Evolutionary conservation across 192 early-diverging fungal species (phyloP).

Genomic region (Backusella tuberculispora): DNA sequence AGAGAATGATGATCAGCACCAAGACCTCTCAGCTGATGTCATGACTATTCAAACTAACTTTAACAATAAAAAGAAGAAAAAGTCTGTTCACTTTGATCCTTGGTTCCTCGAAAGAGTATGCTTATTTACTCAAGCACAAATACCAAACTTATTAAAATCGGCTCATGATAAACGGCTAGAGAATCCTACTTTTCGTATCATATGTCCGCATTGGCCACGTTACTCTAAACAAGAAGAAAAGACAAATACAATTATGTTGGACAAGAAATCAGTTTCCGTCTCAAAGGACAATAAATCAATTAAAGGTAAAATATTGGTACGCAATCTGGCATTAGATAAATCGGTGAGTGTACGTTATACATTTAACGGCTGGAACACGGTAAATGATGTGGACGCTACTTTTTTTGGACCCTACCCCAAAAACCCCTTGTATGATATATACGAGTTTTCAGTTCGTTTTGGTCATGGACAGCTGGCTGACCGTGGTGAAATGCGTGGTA

Average conservation of each 20-base stretch:
- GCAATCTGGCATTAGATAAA: conserved; percentile 88
- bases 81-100: conserved; percentile 69
- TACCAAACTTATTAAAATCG: conserved; percentile 41
- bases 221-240: neutral
- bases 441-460: conserved; percentile 52
- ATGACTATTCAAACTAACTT: neutral
- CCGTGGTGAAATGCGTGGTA: conserved; percentile 38
- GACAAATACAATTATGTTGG: conserved; percentile 12
- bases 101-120: conserved; percentile 65
- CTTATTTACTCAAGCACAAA: conserved; percentile 70
- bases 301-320: conserved; percentile 71
- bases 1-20: neutral
- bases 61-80: conserved; percentile 16
- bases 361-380: conserved; percentile 79
- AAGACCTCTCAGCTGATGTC: neutral
- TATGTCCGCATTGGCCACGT: conserved; percentile 20
- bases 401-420: conserved; percentile 57
- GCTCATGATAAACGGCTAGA: conserved; percentile 11
- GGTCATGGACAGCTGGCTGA: conserved; percentile 16
- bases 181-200: conserved; percentile 17
- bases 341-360: conserved; percentile 80
- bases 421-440: conserved; percentile 61
- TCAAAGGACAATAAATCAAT: conserved; percentile 46
- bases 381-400: conserved; percentile 61
- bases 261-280: conserved; percentile 4